Percentiles rank a stretch among this genome's conserved stretches.
phyloP scores from a whole-genome alignment of 2,329 filamentous ascomycete species.

The Ilyonectria sp. region DNA sequence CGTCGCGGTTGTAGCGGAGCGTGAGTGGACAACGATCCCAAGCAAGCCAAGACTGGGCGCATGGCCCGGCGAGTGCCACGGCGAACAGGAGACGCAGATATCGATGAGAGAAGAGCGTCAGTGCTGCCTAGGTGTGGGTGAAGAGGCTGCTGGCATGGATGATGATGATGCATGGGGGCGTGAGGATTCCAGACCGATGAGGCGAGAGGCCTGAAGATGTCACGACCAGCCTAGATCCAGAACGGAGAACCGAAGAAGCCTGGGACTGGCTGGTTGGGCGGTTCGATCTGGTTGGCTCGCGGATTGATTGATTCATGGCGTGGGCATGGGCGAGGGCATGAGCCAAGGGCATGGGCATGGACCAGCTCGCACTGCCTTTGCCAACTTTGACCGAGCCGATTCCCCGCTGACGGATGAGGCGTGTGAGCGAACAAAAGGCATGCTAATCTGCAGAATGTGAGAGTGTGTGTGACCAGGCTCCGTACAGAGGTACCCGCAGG shows the following conservation, averaged over 20 bases:
- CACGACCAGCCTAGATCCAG: conserved; percentile 13
- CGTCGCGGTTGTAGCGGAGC: conserved; percentile 30
- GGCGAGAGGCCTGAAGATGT: conserved; percentile 15
- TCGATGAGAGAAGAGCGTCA: not conserved
- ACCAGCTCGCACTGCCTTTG: conserved; percentile 20
- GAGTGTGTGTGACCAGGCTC: conserved; percentile 7
- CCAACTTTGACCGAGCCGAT: conserved; percentile 22
- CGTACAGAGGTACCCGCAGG: conserved; percentile 4
- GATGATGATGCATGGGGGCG: conserved; percentile 14
- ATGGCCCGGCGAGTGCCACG: conserved; percentile 13
- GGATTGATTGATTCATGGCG: conserved; percentile 20
- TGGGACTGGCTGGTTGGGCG: conserved; percentile 8
- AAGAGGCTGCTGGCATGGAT: conserved; percentile 21
- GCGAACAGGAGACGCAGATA: not conserved
- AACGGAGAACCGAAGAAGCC: conserved; percentile 4
- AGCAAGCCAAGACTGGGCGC: conserved; percentile 21
- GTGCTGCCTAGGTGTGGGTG: conserved; percentile 14
- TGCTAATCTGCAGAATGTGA: conserved; percentile 8
- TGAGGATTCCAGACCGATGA: conserved; percentile 15
- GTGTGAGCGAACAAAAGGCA: not conserved
- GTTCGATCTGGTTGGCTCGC: conserved; percentile 24
- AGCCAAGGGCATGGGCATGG: conserved; percentile 17
- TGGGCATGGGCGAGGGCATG: conserved; percentile 18
- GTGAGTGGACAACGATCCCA: conserved; percentile 4
- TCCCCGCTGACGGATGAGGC: conserved; percentile 15